Base-by-base conservation (phyloP, 768 basidiomycete species). In the Psilocybe cyanescens region DNA sequence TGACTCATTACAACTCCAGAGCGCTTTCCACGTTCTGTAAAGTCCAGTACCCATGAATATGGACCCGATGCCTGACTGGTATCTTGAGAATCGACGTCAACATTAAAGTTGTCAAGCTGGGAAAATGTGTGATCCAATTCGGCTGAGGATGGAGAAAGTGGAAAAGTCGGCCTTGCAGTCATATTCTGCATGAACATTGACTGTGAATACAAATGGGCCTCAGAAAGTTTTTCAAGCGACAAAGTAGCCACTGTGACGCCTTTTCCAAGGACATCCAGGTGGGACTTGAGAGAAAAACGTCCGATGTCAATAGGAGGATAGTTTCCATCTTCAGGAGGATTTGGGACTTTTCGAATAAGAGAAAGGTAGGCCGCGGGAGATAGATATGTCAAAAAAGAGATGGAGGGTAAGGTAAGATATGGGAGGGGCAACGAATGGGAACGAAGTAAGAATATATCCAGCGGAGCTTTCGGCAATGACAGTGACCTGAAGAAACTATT, bases 1-100 rank as follows among this genome's bases (percentile, higher is more conserved):
- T 92, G 91, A 63, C 85, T 88, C 79, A 92, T 83, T 12, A 92
- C 85, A 47, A 93, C 70, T 19, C 92, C 91, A 2, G 75, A 74
- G 46, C 68, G 71, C 50, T 80, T 75, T 0, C 83, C 83, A 19
- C 79, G 79, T 50, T 79, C 75, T 1, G 90, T 90, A 67, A 94
- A 92, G 69, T 92, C 90, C 24, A 94, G 81, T 11, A 87, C 76
- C 90, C 92, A 93, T 1, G 80, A 75, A 63, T 81, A 76, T 24
- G 78, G 75, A 7, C 65, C 72, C 17, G 60, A 52, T 19, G 24
- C 17, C 17, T 47, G 45, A 29, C 50, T 62, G 46, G 33, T 29
- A 35, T 37, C 57, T 55, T 62, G 62, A 9, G 55, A 55, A 17
- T 63, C 61, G 8, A 62, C 56, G 33, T 63, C 59, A 24, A 67